Base-by-base conservation (phyloP, 805 yeast genomes). In the Kregervanrija pseudodelftensis region DNA sequence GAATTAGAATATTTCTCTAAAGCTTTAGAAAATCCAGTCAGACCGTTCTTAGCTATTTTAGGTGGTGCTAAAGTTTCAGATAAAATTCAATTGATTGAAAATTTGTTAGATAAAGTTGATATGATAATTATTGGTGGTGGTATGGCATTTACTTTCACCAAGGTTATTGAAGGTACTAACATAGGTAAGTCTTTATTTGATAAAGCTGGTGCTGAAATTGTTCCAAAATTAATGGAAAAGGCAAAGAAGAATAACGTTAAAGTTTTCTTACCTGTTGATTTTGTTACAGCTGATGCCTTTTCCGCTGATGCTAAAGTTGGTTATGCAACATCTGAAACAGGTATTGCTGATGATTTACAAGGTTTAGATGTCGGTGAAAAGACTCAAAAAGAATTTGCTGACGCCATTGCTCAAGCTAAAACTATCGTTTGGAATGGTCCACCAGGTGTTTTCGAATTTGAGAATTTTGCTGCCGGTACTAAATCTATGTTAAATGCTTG, bases 351-450 rank as follows among this genome's bases (percentile, higher is more conserved):
- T 59, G 82, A 82, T 59, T 84, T 95, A 86, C 82, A 85, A 82
- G 99, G 99, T 66, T 79, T 93, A 64, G 99, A 93, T 72, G 80
- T 81, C 61, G 99, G 99, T 73, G 90, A 89, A 73, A 82, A 86
- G 75, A 78, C 95, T 51, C 75, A 79, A 62, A 77, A 80, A 69
- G 76, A 85, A 58, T 93, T 85, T 67, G 78, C 82, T 56, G 81
- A 73, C 55, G 82, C 96, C 54, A 87, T 93, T 59, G 84, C 85
- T 55, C 77, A 83, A 72, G 95, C 99, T 59, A 89, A 91, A 82
- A 93, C 99, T 63, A 91, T 93, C 62, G 93, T 93, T 67, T 93
- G 99, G 99, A 93, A 93, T 77, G 99, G 99, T 69, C 99, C 99
- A 55, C 97, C 99, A 72, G 99, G 99, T 79, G 99, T 93, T 60